These are phyloP conservation scores for Rhodotorula babjevae DNA, from an alignment of 768 basidiomycete genomes.

Conservation along the genomic window DNA sequence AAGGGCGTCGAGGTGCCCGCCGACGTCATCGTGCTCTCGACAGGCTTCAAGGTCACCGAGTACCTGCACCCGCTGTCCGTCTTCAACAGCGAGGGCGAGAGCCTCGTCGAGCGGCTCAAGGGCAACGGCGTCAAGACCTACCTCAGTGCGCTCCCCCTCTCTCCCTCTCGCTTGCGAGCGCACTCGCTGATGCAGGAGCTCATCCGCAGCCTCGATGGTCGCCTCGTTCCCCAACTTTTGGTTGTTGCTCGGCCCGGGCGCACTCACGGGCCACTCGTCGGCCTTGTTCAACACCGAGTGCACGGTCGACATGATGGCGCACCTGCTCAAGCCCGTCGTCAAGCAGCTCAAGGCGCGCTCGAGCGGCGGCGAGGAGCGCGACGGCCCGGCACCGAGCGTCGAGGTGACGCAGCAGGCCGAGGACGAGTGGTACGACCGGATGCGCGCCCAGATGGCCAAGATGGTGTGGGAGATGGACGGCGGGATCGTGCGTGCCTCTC, in stretches of 20 bases:
- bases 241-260: slow-evolving; percentile 41
- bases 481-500: slow-evolving; percentile 3
- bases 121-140: slow-evolving; percentile 30
- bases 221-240: slow-evolving; percentile 34
- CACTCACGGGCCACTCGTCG: slow-evolving; percentile 40
- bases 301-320: slow-evolving; percentile 11
- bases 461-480: slow-evolving; percentile 37
- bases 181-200: background rate
- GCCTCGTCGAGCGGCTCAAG: slow-evolving; percentile 32
- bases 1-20: slow-evolving; percentile 32
- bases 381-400: slow-evolving; percentile 22
- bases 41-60: slow-evolving; percentile 37
- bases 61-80: slow-evolving; percentile 38
- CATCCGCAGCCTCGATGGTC: background rate
- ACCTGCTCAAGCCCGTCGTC: slow-evolving; percentile 3
- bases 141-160: slow-evolving; percentile 12
- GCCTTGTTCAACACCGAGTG: slow-evolving; percentile 39
- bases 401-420: slow-evolving; percentile 40
- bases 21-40: slow-evolving; percentile 42
- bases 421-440: slow-evolving; percentile 5
- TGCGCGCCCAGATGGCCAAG: slow-evolving; percentile 35
- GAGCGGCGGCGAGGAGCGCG: background rate
- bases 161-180: too few relatives aligned
- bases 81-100: slow-evolving; percentile 33
- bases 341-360: slow-evolving; percentile 5